Conservation (phyloP, 352 stramenopile species). For the Phytophthora multivora region DNA sequence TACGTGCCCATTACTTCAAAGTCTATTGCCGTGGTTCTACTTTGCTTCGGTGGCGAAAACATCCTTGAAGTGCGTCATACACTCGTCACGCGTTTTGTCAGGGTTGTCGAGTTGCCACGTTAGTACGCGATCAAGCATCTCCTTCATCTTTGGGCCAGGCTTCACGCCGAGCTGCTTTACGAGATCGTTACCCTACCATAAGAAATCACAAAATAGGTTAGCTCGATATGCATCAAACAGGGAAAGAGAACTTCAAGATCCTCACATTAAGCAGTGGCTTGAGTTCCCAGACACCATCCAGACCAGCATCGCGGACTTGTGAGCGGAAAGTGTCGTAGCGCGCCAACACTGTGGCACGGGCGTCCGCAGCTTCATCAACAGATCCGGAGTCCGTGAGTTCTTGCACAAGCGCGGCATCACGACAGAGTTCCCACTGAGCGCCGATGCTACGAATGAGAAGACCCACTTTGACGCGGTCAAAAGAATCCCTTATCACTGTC, state of each 20-base stretch:
- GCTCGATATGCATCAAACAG: background rate
- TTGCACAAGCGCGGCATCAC: slow-evolving; percentile 55
- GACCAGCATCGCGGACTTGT: slow-evolving; percentile 29
- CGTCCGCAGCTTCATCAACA: slow-evolving; percentile 7
- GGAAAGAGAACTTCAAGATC: background rate
- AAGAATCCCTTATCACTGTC: slow-evolving; percentile 19
- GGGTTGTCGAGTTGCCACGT: slow-evolving; percentile 67
- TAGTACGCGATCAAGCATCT: slow-evolving; percentile 59
- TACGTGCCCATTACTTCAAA: slow-evolving; percentile 1
- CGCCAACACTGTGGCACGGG: slow-evolving; percentile 18
- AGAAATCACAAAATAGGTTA: slow-evolving; percentile 11
- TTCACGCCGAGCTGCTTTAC: slow-evolving; percentile 64
- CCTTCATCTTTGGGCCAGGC: slow-evolving; percentile 64
- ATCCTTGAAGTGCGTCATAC: slow-evolving; percentile 48
- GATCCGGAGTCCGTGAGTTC: slow-evolving; percentile 43
- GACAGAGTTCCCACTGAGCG: slow-evolving; percentile 60
- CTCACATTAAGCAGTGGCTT: slow-evolving; percentile 77
- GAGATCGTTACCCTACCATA: slow-evolving; percentile 66
- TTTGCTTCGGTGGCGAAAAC: slow-evolving; percentile 15
- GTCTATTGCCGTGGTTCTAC: slow-evolving; percentile 12
- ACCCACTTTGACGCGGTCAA: slow-evolving; percentile 58
- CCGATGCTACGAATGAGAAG: slow-evolving; percentile 67
- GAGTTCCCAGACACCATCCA: slow-evolving; percentile 61
- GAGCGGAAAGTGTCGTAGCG: slow-evolving; percentile 49
- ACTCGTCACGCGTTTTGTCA: slow-evolving; percentile 57